These are phyloP conservation scores for Astragalus glycyphyllos DNA, from an alignment of 306 rosid genomes.

Conservation along the genomic window DNA sequence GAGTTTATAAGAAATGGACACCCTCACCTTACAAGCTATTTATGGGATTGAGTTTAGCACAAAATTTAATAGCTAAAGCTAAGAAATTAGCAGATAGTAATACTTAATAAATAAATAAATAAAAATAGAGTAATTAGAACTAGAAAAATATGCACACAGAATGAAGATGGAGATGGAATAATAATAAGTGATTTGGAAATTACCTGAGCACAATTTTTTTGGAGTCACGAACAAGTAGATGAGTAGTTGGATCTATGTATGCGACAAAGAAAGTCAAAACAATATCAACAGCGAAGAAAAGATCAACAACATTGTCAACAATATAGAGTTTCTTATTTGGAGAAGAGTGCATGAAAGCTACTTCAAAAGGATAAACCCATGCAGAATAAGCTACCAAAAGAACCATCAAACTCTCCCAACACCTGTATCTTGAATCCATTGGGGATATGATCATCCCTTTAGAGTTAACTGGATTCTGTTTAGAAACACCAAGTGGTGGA, in stretches of 20 bases:
- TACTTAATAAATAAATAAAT: no score
- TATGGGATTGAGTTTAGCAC: no score
- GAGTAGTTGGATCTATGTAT: constrained; percentile 67
- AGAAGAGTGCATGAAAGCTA: constrained; percentile 60
- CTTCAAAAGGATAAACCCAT: constrained; percentile 88
- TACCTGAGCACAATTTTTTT: constrained; percentile 73
- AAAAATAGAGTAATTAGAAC: background rate
- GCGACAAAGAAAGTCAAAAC: constrained; percentile 81
- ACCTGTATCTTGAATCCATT: constrained; percentile 85
- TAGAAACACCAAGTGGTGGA: constrained; percentile 90
- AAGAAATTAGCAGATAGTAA: no score
- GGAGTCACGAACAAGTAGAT: constrained; percentile 70
- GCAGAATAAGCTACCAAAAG: constrained; percentile 78
- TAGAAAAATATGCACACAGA: background rate
- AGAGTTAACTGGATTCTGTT: constrained; percentile 51
- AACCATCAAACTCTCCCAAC: constrained; percentile 87
- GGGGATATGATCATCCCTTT: constrained; percentile 79
- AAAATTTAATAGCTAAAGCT: no score
- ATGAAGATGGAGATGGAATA: background rate
- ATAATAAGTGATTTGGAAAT: background rate
- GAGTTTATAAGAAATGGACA: no score
- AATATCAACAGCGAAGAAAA: constrained; percentile 77
- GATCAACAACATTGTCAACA: constrained; percentile 67
- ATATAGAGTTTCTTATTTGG: constrained; percentile 47
- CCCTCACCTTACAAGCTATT: no score